phyloP scores from a whole-genome alignment of 306 rosid species.

The Amphicarpaea edgeworthii region DNA sequence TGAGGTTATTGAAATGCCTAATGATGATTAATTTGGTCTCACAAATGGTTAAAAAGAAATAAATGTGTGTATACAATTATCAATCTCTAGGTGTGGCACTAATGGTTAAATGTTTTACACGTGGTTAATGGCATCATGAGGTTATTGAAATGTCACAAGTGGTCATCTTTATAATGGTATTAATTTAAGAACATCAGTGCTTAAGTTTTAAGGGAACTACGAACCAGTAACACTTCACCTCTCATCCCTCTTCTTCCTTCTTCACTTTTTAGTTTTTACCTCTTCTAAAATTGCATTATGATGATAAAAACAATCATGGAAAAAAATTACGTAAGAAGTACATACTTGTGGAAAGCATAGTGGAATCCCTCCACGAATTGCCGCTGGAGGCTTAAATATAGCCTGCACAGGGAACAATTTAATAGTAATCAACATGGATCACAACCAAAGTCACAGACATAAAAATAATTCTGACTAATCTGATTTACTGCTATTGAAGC shows the following conservation, averaged over 20 bases:
- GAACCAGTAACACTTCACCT: constrained; percentile 17
- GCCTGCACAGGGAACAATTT: constrained; percentile 70
- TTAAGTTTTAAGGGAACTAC: constrained; percentile 24
- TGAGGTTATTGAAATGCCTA: not conserved
- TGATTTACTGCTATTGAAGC: not conserved
- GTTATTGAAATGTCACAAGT: not conserved
- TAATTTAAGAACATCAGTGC: not conserved
- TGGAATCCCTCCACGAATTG: constrained; percentile 99
- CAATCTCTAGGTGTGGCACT: not conserved
- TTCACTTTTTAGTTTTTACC: not conserved
- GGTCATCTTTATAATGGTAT: constrained; percentile 7
- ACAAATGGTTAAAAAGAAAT: not conserved
- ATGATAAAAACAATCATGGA: constrained; percentile 41
- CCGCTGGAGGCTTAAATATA: constrained; percentile 77
- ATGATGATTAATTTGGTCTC: not conserved
- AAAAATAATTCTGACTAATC: constrained; percentile 10
- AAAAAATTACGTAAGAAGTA: constrained; percentile 44
- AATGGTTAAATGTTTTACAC: not conserved
- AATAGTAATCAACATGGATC: constrained; percentile 16
- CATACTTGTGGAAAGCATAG: constrained; percentile 97
- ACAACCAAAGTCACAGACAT: constrained; percentile 13
- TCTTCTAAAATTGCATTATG: constrained; percentile 11
- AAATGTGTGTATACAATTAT: not conserved
- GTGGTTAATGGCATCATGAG: not conserved
- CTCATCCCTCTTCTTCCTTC: constrained; percentile 16